Evolutionary conservation across 2,329 filamentous ascomycete genomes (phyloP).

Genomic region (Westerdykella ornata): DNA sequence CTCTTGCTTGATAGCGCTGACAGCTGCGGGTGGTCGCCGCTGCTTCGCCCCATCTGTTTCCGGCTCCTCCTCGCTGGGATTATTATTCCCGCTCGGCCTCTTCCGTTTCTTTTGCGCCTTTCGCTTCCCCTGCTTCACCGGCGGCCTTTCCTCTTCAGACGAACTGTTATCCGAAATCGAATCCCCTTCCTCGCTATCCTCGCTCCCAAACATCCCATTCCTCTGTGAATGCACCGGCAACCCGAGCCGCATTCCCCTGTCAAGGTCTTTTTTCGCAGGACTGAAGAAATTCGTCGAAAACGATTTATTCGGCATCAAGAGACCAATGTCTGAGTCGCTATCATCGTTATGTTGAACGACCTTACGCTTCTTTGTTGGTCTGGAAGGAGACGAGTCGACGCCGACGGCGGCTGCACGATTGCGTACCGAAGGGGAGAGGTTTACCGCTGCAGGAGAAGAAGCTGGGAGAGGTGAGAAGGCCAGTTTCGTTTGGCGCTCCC

Average conservation of each 20-base stretch:
- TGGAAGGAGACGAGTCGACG: constrained; percentile 20
- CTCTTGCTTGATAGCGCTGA: constrained; percentile 1
- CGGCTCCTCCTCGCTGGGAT: neutral
- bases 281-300: neutral
- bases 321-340: constrained; percentile 3
- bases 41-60: constrained; percentile 2
- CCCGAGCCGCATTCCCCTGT: constrained; percentile 14
- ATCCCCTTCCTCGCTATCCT: constrained; percentile 10
- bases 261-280: neutral
- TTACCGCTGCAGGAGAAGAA: constrained; percentile 33
- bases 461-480: constrained; percentile 40
- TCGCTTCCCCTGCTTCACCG: constrained; percentile 2
- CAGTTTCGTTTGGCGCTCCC: constrained; percentile 38
- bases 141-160: constrained; percentile 1
- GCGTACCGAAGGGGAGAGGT: constrained; percentile 27
- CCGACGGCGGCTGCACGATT: constrained; percentile 32
- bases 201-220: constrained; percentile 23
- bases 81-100: neutral
- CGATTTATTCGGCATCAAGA: constrained; percentile 6
- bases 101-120: constrained; percentile 2
- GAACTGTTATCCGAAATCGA: constrained; percentile 8
- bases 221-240: constrained; percentile 12
- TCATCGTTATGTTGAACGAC: constrained; percentile 11
- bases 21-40: neutral
- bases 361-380: constrained; percentile 20